Percentiles rank a stretch among this genome's conserved stretches.
Conservation (phyloP, 371 early-diverging fungal genomes). For the Cokeromyces recurvatus region DNA sequence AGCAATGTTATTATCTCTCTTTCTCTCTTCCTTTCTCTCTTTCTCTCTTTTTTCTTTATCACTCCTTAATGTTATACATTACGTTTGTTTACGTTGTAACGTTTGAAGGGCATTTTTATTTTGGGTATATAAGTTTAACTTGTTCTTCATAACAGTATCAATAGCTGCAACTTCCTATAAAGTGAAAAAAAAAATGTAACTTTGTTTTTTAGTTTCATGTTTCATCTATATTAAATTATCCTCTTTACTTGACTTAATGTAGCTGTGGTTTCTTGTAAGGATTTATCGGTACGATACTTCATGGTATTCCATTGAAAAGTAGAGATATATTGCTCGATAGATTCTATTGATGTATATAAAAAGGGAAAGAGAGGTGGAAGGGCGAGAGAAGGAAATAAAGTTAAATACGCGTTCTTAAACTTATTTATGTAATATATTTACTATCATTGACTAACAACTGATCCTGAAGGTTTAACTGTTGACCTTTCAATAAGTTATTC, state of each 20-base stretch:
- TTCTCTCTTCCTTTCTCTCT: too few species aligned
- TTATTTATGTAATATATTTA: constrained; percentile 28
- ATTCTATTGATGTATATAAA: constrained; percentile 59
- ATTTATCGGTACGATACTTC: constrained; percentile 92
- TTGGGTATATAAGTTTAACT: constrained; percentile 78
- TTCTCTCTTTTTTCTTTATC: too few species aligned
- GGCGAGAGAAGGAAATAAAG: too few species aligned
- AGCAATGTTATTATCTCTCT: not conserved
- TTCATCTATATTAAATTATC: constrained; percentile 3
- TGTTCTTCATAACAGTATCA: constrained; percentile 83
- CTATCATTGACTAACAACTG: constrained; percentile 80
- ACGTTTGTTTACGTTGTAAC: constrained; percentile 81
- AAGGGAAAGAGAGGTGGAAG: not conserved
- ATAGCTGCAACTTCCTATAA: constrained; percentile 78
- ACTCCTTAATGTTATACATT: constrained; percentile 7
- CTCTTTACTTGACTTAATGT: constrained; percentile 50
- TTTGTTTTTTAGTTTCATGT: constrained; percentile 2
- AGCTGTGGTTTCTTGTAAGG: constrained; percentile 79
- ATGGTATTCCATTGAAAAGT: constrained; percentile 93
- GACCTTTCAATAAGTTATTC: constrained; percentile 52
- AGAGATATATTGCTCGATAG: constrained; percentile 78
- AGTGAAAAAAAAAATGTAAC: not conserved
- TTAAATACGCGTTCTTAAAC: not conserved
- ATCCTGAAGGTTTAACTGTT: constrained; percentile 33
- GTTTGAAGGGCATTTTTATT: constrained; percentile 75